These are phyloP conservation scores for Ilex aquifolium DNA, from an alignment of 257 asterid species.

Conservation along the genomic window DNA sequence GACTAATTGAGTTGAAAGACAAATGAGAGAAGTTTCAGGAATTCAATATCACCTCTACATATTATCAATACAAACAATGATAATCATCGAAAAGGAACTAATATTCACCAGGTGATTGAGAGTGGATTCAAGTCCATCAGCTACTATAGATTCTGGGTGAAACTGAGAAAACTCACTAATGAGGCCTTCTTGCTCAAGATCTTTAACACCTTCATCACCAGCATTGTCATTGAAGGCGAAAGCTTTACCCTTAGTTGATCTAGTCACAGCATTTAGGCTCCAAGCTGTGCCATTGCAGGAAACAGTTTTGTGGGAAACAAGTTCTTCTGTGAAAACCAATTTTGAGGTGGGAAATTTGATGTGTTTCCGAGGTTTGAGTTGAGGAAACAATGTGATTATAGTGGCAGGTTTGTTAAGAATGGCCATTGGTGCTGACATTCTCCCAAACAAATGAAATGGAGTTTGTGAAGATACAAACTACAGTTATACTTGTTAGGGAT, in stretches of 20 bases:
- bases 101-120: slow-evolving; percentile 46
- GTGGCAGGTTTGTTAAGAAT: slow-evolving; percentile 18
- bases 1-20: too few species aligned
- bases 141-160: slow-evolving; percentile 6
- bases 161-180: slow-evolving; percentile 19
- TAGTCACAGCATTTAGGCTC: slow-evolving; percentile 21
- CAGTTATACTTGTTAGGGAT: too few species aligned
- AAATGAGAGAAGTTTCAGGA: too few species aligned
- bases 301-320: slow-evolving; percentile 13
- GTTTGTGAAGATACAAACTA: too few species aligned
- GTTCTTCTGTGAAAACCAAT: slow-evolving; percentile 22
- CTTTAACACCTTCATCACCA: slow-evolving; percentile 22
- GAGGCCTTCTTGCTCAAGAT: slow-evolving; percentile 49
- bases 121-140: slow-evolving; percentile 41
- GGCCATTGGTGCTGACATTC: slow-evolving; percentile 25
- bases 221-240: neutral
- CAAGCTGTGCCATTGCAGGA: neutral
- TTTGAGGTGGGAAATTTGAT: slow-evolving; percentile 13
- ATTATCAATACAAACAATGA: too few species aligned
- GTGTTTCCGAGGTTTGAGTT: slow-evolving; percentile 9
- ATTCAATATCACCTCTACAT: too few species aligned
- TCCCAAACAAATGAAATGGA: too few species aligned
- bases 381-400: too few species aligned
- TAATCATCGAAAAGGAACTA: too few species aligned
- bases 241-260: neutral